Evolutionary conservation across 2,329 filamentous ascomycete species (phyloP).

Genomic region (Coniella lustricola): DNA sequence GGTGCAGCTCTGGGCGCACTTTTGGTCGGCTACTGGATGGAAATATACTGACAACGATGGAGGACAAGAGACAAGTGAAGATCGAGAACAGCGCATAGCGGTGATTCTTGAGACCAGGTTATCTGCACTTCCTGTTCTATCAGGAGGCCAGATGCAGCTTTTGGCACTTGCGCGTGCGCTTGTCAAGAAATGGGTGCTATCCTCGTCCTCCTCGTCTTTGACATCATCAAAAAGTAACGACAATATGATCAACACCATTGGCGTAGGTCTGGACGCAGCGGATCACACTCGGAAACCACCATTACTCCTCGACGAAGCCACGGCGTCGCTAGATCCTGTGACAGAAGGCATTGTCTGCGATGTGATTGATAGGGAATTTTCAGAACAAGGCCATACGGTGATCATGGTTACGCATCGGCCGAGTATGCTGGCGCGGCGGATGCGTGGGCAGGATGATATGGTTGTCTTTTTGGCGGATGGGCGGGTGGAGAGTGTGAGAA

Average conservation of each 20-base stretch:
- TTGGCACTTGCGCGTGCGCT: conserved; percentile 36
- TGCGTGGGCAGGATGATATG: conserved; percentile 12
- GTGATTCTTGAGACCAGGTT: conserved; percentile 25
- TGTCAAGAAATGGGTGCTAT: conserved; percentile 23
- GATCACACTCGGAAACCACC: conserved; percentile 19
- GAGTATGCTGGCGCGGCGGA: conserved; percentile 2
- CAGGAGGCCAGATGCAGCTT: conserved; percentile 36
- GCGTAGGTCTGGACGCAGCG: too few species aligned
- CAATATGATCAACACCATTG: too few species aligned
- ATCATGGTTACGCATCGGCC: conserved; percentile 22
- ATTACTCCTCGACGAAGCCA: conserved; percentile 32
- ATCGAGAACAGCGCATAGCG: too few species aligned
- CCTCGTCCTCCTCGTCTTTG: neutral
- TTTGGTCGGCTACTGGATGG: neutral
- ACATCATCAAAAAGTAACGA: neutral
- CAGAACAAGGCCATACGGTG: conserved; percentile 17
- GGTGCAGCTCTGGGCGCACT: conserved; percentile 20
- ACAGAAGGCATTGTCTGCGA: conserved; percentile 15
- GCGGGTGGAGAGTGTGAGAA: conserved; percentile 6
- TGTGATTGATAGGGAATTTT: conserved; percentile 18
- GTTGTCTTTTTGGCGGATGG: conserved; percentile 19
- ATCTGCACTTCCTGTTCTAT: conserved; percentile 16
- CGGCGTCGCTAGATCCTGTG: conserved; percentile 20
- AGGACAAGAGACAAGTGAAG: too few species aligned
- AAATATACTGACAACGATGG: too few species aligned